Percentiles rank a stretch among this genome's conserved stretches.
phyloP scores from a whole-genome alignment of 1,284 basidiomycete genomes.

The Ustilago hordei region DNA sequence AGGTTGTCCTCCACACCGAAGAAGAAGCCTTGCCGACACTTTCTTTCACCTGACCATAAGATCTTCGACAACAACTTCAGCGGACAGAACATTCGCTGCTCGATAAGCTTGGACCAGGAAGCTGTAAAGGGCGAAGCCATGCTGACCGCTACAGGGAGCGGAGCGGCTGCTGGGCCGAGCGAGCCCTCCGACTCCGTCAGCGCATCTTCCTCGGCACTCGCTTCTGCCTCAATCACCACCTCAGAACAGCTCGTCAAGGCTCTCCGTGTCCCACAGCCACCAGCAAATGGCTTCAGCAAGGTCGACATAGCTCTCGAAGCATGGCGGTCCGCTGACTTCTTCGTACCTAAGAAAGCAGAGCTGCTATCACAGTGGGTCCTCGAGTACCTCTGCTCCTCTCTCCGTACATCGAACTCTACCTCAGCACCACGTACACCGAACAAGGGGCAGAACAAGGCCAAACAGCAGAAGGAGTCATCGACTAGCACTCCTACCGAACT shows the following conservation, averaged over 20 bases:
- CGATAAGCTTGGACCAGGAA: background rate
- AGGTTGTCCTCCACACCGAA: slow-evolving; percentile 29
- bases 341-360: slow-evolving; percentile 55
- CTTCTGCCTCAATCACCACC: slow-evolving; percentile 49
- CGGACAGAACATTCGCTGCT: background rate
- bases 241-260: slow-evolving; percentile 61
- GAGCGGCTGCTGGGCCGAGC: slow-evolving; percentile 9
- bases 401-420: slow-evolving; percentile 12
- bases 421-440: slow-evolving; percentile 19
- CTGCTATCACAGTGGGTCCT: slow-evolving; percentile 54
- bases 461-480: slow-evolving; percentile 17
- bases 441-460: slow-evolving; percentile 39
- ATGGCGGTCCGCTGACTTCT: slow-evolving; percentile 36
- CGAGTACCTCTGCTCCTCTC: slow-evolving; percentile 40
- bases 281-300: slow-evolving; percentile 28
- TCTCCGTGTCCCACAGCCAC: slow-evolving; percentile 43
- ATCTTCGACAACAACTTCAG: too few relatives aligned
- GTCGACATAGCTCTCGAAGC: slow-evolving; percentile 43
- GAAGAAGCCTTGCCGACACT: too few relatives aligned
- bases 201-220: slow-evolving; percentile 19
- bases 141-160: slow-evolving; percentile 12
- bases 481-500: slow-evolving; percentile 6
- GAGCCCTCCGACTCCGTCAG: background rate
- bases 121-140: background rate
- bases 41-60: background rate